Conservation (phyloP, 75 land plant species). For the Azolla pinnata region DNA sequence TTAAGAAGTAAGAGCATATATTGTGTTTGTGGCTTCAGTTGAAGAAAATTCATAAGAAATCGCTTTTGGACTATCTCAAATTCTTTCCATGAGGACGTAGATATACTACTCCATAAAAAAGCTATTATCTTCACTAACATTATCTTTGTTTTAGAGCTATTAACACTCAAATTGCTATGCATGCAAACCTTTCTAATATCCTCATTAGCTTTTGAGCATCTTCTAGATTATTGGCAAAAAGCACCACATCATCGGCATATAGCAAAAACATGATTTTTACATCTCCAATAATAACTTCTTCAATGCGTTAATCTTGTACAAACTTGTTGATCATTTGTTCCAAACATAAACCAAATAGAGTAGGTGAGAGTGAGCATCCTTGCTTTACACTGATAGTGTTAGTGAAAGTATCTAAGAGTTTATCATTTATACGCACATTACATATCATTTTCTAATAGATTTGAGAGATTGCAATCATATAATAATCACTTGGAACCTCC, state of each 20-base stretch:
- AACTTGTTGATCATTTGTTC: too few relatives aligned
- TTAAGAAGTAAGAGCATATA: neutral
- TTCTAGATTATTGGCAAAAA: neutral
- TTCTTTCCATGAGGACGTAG: neutral
- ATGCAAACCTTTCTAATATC: neutral
- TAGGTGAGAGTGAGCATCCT: neutral
- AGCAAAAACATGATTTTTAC: too few relatives aligned
- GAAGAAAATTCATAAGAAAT: neutral
- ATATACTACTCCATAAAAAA: neutral
- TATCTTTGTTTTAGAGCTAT: neutral
- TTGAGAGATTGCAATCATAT: neutral
- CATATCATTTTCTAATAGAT: neutral
- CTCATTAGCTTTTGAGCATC: neutral
- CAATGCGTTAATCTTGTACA: too few relatives aligned
- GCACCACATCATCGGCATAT: neutral
- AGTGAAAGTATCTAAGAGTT: neutral
- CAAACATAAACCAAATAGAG: too few relatives aligned
- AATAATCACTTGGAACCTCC: neutral
- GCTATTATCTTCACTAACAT: conserved; percentile 1
- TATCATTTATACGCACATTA: neutral
- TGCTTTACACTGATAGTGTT: neutral
- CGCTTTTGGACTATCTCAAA: conserved; percentile 1
- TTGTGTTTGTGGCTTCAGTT: neutral
- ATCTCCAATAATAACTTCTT: too few relatives aligned
- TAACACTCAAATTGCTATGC: neutral